Base-by-base conservation (phyloP, 176 grass and related monocot species). In the Tillandsia leiboldiana region DNA sequence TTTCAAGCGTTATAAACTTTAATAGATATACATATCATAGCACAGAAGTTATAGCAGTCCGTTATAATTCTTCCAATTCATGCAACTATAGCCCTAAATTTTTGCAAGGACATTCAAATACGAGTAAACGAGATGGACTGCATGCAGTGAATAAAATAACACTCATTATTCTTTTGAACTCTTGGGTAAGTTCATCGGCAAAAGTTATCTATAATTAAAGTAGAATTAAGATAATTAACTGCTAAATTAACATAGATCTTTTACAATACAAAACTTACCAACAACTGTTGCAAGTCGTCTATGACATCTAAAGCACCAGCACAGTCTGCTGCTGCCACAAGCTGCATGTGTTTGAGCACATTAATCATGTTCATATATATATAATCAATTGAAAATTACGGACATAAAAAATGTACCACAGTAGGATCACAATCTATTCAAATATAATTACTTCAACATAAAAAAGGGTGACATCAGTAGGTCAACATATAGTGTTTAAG, bases 221-320 rank as follows among this genome's bases (percentile, higher is more conserved):
- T 42, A 42, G 33, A 42, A 42, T 42, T 42, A 42, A 42, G 33
- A 42, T 42, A 42, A 42, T 42, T 42, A 42, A 42, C 33, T 42
- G 33, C 33, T 42, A 42, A 42, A 42, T 42, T 42, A 42, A 42
- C 33, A 42, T 42, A 42, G 33, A 61, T 61, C 13, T 2, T 18
- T 18, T 61, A 20, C 17, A 15, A 18, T 61, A 61, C 8, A 1
- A 18, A 79, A 81, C 83, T 83, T 93, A 99, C 94, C 63, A 99
- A 61, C 77, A 99, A 88, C 78, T 93, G 88, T 67, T 88, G 84
- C 87, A 99, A 70, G 75, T 99, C 87, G 71, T 99, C 95, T 1
- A 86, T 99, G 50, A 99, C 82, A 78, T 99, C 87, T 73, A 99
- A 87, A 33, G 90, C 90, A 64, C 89, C 95, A 73, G 90, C 95